Conservation (phyloP, 805 yeast species). For the Lipomyces chichibuensis region DNA sequence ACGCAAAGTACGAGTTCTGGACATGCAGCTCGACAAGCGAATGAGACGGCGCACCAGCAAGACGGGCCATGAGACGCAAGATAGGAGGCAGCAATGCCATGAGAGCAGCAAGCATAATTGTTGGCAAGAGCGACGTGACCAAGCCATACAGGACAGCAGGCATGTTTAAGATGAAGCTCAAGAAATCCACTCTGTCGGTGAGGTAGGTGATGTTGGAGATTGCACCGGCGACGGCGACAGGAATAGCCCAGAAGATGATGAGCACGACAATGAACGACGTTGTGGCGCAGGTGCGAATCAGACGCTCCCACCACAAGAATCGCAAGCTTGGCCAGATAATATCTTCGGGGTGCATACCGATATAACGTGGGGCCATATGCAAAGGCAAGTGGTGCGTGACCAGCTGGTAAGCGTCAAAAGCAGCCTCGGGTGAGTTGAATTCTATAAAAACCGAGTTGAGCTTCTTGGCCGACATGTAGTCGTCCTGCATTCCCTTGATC, state of each 20-base stretch:
- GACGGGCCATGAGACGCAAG: constrained; percentile 73
- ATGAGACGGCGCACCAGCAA: constrained; percentile 69
- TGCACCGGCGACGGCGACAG: constrained; percentile 96
- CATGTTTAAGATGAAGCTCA: constrained; percentile 72
- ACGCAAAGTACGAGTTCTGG: constrained; percentile 86
- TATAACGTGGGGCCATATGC: constrained; percentile 52
- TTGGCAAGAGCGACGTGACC: constrained; percentile 85
- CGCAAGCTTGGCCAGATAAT: constrained; percentile 80
- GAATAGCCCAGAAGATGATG: constrained; percentile 92
- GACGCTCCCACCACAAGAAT: constrained; percentile 59
- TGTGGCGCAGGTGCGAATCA: constrained; percentile 60
- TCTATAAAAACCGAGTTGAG: constrained; percentile 82
- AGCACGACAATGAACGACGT: constrained; percentile 60
- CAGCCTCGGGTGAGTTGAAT: constrained; percentile 81
- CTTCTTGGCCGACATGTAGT: constrained; percentile 56
- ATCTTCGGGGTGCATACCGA: constrained; percentile 78
- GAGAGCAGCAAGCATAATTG: constrained; percentile 74
- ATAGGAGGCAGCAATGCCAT: constrained; percentile 87
- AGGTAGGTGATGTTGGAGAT: constrained; percentile 83
- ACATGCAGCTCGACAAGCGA: constrained; percentile 79
- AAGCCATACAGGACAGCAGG: constrained; percentile 75
- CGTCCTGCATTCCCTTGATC: constrained; percentile 62
- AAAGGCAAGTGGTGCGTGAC: constrained; percentile 55
- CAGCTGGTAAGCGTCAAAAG: constrained; percentile 84
- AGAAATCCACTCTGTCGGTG: constrained; percentile 70